Evolutionary conservation across 805 yeast species (phyloP).

Genomic region (Ogataea methylovora): DNA sequence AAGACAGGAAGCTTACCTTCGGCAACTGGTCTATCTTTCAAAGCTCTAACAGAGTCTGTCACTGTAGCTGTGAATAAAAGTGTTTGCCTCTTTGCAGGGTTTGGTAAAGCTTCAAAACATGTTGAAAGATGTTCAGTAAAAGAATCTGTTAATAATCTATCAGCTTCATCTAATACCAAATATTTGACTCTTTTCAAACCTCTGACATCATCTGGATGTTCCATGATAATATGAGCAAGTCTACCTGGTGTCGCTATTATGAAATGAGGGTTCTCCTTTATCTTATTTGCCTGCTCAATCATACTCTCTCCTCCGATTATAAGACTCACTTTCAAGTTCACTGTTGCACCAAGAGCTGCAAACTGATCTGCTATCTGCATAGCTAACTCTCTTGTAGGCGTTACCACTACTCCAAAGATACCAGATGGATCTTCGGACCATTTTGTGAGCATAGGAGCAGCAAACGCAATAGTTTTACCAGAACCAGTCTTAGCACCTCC

Average conservation of each 20-base stretch:
- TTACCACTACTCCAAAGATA: constrained; percentile 78
- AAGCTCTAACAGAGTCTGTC: constrained; percentile 80
- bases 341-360: constrained; percentile 81
- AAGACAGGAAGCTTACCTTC: constrained; percentile 52
- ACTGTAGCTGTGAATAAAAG: constrained; percentile 92
- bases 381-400: constrained; percentile 93
- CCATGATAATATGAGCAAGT: constrained; percentile 78
- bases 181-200: constrained; percentile 75
- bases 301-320: constrained; percentile 95
- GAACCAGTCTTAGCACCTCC: constrained; percentile 99
- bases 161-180: constrained; percentile 94
- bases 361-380: constrained; percentile 96
- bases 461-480: constrained; percentile 97
- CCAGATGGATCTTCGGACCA: constrained; percentile 97
- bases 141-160: constrained; percentile 75
- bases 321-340: constrained; percentile 77
- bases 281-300: constrained; percentile 75
- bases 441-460: constrained; percentile 89
- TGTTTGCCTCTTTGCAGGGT: constrained; percentile 72
- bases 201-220: constrained; percentile 80
- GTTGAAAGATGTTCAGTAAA: constrained; percentile 72
- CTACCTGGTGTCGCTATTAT: constrained; percentile 97
- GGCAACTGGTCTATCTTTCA: constrained; percentile 56
- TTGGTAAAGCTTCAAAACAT: constrained; percentile 69
- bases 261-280: constrained; percentile 84